phyloP scores from a whole-genome alignment of 176 grass and related monocot genomes.

The Puccinellia tenuiflora region DNA sequence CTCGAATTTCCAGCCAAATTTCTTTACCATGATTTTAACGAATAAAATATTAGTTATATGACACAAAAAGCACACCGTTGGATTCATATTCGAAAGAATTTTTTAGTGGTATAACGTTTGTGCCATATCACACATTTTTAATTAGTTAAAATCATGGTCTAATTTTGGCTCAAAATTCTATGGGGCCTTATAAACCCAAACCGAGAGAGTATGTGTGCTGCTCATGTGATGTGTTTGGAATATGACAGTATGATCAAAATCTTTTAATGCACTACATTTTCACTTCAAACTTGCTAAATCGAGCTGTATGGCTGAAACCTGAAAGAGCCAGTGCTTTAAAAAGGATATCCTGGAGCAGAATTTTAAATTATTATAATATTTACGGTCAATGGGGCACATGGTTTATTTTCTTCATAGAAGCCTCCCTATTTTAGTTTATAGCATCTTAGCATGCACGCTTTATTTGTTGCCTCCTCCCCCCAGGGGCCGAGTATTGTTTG shows the following conservation, averaged over 20 bases:
- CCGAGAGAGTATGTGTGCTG: neutral
- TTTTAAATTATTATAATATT: neutral
- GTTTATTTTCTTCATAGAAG: neutral
- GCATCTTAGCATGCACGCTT: neutral
- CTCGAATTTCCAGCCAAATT: no score
- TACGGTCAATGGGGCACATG: neutral
- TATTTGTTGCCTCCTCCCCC: neutral
- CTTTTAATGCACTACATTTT: neutral
- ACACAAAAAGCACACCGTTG: no score
- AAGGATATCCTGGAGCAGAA: neutral
- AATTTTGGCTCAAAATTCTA: no score
- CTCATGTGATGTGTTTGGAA: neutral
- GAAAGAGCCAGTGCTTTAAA: neutral
- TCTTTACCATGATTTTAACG: no score
- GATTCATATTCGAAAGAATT: no score
- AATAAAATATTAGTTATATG: no score
- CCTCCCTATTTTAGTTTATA: neutral
- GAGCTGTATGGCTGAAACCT: neutral
- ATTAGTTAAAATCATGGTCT: no score
- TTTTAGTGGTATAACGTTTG: no score
- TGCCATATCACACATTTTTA: no score
- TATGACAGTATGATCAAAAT: neutral
- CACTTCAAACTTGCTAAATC: neutral
- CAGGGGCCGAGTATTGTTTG: neutral
- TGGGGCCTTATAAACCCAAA: no score